These are phyloP conservation scores for Globisporangium irregulare DNA, from an alignment of 352 stramenopile species.

Conservation along the genomic window DNA sequence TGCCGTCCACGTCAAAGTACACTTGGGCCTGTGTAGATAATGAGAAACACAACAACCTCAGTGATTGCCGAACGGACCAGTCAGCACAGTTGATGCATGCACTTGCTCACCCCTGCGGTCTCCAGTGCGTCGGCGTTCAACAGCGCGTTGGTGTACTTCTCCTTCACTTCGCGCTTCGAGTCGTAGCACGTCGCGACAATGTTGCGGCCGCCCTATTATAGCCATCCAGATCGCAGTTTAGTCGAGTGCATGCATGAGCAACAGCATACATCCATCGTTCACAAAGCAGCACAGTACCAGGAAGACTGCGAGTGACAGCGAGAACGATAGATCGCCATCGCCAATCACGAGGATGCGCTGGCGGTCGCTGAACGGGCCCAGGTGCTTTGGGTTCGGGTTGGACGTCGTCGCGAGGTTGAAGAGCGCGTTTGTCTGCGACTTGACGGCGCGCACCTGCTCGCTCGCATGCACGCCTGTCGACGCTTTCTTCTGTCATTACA, in stretches of 20 bases:
- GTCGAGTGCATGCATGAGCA: not conserved
- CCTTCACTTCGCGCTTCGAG: slow-evolving; percentile 56
- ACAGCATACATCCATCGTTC: not conserved
- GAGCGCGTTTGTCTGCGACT: slow-evolving; percentile 66
- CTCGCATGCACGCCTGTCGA: slow-evolving; percentile 4
- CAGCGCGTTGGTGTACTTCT: slow-evolving; percentile 70
- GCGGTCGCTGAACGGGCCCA: slow-evolving; percentile 71
- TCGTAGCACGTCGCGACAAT: slow-evolving; percentile 78
- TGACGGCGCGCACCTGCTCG: slow-evolving; percentile 33
- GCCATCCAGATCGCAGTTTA: not conserved
- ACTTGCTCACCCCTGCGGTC: slow-evolving; percentile 49
- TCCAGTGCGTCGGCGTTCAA: slow-evolving; percentile 70
- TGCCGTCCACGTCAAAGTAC: slow-evolving; percentile 70
- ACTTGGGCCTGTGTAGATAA: slow-evolving; percentile 38
- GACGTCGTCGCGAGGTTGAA: slow-evolving; percentile 65
- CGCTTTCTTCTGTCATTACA: slow-evolving; percentile 23
- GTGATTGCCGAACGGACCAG: not conserved
- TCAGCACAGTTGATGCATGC: not conserved
- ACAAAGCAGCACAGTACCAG: slow-evolving; percentile 30
- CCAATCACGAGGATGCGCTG: slow-evolving; percentile 79
- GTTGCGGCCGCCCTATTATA: slow-evolving; percentile 54
- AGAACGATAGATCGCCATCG: slow-evolving; percentile 87
- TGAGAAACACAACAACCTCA: not conserved
- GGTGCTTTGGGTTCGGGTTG: slow-evolving; percentile 81
- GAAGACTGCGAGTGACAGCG: slow-evolving; percentile 66